Base-by-base conservation (phyloP, 2,329 filamentous ascomycete species). In the Phaeomoniella chlamydospora region DNA sequence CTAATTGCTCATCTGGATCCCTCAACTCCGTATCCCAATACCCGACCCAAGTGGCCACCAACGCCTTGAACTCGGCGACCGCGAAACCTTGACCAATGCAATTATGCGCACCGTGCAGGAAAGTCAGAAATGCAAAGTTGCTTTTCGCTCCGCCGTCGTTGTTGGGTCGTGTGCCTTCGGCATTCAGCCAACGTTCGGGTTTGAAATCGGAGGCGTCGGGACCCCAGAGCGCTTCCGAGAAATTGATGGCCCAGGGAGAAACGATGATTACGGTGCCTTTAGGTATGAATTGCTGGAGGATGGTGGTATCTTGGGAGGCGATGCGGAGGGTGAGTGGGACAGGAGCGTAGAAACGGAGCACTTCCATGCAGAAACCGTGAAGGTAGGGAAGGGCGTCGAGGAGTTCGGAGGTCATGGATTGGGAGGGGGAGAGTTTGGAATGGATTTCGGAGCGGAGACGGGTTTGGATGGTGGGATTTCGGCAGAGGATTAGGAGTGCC, bases 51-150 rank as follows among this genome's bases (percentile, higher is more conserved):
- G 73, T 69, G 15, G 85, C 86, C 33, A 94, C 52, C 42, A 94
- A 59, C 51, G 80, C 88, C 5, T 83, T 84, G 56, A 94, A 82
- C 63, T 94, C 88, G 1, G 79, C 74, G 52, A 75, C 79, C 0
- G 87, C 81, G 58, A 51, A 51, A 13, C 43, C 45, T 32, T 46
- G 41, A 14, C 49, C 49, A 26, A 51, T 51, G 35, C 49, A 51
- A 29, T 44, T 47, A 4, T 47, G 37, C 13, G 48, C 48, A 0
- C 83, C 80, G 55, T 88, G 80, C 45, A 90, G 55, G 56, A 90
- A 90, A 0, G 81, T 85, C 56, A 85, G 52, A 49, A 78, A 76
- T 3, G 74, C 70, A 49, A 77, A 88, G 56, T 85, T 86, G 46
- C 69, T 79, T 18, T 67, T 63, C 2, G 80, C 77, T n/a, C 79